Evolutionary conservation across 306 rosid species (phyloP).

Genomic region (Hylodesmum podocarpum): DNA sequence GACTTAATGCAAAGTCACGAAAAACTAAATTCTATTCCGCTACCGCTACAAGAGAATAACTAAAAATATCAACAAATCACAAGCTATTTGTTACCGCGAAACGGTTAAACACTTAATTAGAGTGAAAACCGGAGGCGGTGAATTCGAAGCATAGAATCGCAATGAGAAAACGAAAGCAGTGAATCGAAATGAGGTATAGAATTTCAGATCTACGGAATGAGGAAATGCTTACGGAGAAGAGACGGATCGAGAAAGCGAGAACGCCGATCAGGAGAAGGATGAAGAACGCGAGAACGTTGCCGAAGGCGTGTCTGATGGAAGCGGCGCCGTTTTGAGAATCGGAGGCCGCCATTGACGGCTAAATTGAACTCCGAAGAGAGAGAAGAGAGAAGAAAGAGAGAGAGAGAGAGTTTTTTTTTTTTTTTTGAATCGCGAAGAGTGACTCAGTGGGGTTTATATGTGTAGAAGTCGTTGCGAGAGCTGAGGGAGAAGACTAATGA

Average conservation of each 20-base stretch:
- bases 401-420: slow-evolving; percentile 10
- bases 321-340: slow-evolving; percentile 48
- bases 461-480: slow-evolving; percentile 30
- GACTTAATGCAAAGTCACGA: slow-evolving; percentile 14
- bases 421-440: neutral
- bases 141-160: slow-evolving; percentile 10
- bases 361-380: slow-evolving; percentile 39
- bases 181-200: neutral
- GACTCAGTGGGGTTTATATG: slow-evolving; percentile 29
- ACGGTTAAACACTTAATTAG: slow-evolving; percentile 11
- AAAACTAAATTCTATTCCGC: neutral
- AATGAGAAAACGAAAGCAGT: neutral
- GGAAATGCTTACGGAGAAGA: slow-evolving; percentile 87
- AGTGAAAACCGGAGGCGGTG: neutral
- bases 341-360: slow-evolving; percentile 95
- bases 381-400: slow-evolving; percentile 1
- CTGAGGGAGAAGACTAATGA: neutral
- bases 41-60: neutral
- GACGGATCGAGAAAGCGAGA: slow-evolving; percentile 98
- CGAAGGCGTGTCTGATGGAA: slow-evolving; percentile 73
- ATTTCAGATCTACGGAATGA: slow-evolving; percentile 45
- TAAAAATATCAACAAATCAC: neutral
- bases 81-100: neutral
- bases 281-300: slow-evolving; percentile 77
- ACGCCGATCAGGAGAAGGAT: slow-evolving; percentile 94